A percentile compares a stretch with the other conserved stretches of the same genome.
phyloP scores from a whole-genome alignment of 2,329 filamentous ascomycete species.

The Pseudogymnoascus sp. region DNA sequence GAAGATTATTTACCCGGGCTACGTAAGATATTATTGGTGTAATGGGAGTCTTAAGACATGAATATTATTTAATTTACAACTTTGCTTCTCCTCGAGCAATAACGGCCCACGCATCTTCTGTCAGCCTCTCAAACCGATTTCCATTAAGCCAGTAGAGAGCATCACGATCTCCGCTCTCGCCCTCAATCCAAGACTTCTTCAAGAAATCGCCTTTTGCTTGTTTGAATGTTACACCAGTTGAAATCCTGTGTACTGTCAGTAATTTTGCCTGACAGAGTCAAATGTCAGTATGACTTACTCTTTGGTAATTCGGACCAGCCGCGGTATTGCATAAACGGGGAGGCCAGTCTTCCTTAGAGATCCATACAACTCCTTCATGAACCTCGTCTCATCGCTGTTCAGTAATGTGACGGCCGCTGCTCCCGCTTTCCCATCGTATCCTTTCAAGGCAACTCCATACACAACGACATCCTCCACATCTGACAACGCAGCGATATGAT shows the following conservation, averaged over 20 bases:
- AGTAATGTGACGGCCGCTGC: constrained; percentile 38
- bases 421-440: constrained; percentile 41
- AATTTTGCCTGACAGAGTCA: neutral
- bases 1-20: neutral
- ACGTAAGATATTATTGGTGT: neutral
- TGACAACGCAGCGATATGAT: constrained; percentile 34
- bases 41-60: neutral
- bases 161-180: constrained; percentile 27
- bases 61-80: constrained; percentile 22
- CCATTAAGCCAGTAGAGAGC: constrained; percentile 38
- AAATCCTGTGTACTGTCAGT: constrained; percentile 24
- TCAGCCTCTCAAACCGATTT: constrained; percentile 31
- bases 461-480: constrained; percentile 37
- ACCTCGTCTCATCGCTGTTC: constrained; percentile 25
- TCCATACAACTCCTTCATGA: constrained; percentile 32
- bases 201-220: constrained; percentile 37
- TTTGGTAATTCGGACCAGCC: constrained; percentile 38
- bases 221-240: constrained; percentile 42
- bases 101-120: constrained; percentile 30
- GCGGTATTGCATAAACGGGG: constrained; percentile 37
- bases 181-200: constrained; percentile 34
- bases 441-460: constrained; percentile 33
- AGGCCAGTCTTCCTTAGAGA: constrained; percentile 36
- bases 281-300: constrained; percentile 28
- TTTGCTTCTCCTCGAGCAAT: constrained; percentile 38